phyloP scores from a whole-genome alignment of 2,329 filamentous ascomycete species.

The Aspergillus fructus region DNA sequence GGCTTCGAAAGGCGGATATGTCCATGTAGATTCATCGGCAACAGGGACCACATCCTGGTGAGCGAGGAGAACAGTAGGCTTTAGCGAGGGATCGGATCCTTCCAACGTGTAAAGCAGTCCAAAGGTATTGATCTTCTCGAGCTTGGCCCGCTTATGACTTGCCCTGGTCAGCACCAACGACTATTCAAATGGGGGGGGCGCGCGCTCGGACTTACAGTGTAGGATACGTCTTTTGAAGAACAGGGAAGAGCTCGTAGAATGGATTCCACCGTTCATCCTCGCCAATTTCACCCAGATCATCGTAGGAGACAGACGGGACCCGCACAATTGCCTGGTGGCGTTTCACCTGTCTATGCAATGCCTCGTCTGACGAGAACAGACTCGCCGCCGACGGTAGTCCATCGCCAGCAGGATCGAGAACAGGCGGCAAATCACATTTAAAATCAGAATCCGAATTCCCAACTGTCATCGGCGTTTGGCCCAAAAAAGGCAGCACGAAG shows the following conservation, averaged over 20 bases:
- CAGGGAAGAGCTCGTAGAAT: neutral
- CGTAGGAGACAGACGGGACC: neutral
- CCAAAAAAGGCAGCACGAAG: neutral
- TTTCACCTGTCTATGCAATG: neutral
- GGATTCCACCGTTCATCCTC: neutral
- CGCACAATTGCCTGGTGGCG: neutral
- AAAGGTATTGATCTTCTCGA: neutral
- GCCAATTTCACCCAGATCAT: neutral
- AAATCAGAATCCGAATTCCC: neutral
- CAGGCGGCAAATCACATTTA: neutral
- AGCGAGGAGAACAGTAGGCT: neutral
- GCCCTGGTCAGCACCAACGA: neutral
- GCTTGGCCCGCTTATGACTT: neutral
- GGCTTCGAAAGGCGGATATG: neutral
- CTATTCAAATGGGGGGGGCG: neutral
- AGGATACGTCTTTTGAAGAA: neutral
- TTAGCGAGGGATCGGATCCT: neutral
- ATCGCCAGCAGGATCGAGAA: neutral
- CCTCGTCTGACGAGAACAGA: neutral
- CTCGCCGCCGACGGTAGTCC: neutral
- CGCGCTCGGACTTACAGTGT: neutral
- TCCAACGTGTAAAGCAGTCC: neutral
- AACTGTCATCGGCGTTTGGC: neutral
- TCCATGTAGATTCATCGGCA: neutral
- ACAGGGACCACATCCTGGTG: conserved; percentile 7